Evolutionary conservation across 805 yeast species (phyloP), one percentile per base, ranked within the genome.

Genomic region (Saitoella complicata): DNA sequence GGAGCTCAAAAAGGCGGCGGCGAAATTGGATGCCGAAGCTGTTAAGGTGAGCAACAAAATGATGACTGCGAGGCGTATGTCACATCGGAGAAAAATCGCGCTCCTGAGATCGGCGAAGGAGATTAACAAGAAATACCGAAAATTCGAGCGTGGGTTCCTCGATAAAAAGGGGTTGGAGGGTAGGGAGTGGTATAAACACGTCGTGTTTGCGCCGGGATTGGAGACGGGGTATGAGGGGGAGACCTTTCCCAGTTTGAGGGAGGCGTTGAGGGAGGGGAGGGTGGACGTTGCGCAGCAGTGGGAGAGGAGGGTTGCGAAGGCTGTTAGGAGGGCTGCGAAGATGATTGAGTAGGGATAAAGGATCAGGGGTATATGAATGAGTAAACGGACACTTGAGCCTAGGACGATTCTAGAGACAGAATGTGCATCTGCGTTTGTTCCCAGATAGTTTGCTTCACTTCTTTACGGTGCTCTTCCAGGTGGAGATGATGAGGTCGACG

Each of bases 101-200:
- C 21, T 21, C 21, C 21, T 21, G 21, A 21, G 21, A 21, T 21
- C 21, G 4, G 37, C 79, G 46, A 72, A 78, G 39, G 48, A 37
- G n/a, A 35, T 64, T 37, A 75, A 76, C 56, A 33, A 50, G 32
- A 65, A 65, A 50, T 58, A 72, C 40, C 58, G 58, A 46, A 57
- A 51, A 39, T 39, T 39, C 9, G 42, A 39, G 12, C 29, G 32
- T 5, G 48, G 53, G 12, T 72, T 75, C 53, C 49, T 73, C 39
- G 55, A 68, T 51, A 60, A 65, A 2, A 61, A 63, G 3, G 81
- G 81, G 1, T 62, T 75, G 12, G 67, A 65, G 10, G 64, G 60
- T 38, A 64, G 80, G 44, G 56, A 64, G 1, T 76, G 80, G 79
- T 75, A 70, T 60, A 73, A 69, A 56, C 81, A 76, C 55, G 59